Base-by-base conservation (phyloP, 805 yeast species). In the Wickerhamiella musiphila region DNA sequence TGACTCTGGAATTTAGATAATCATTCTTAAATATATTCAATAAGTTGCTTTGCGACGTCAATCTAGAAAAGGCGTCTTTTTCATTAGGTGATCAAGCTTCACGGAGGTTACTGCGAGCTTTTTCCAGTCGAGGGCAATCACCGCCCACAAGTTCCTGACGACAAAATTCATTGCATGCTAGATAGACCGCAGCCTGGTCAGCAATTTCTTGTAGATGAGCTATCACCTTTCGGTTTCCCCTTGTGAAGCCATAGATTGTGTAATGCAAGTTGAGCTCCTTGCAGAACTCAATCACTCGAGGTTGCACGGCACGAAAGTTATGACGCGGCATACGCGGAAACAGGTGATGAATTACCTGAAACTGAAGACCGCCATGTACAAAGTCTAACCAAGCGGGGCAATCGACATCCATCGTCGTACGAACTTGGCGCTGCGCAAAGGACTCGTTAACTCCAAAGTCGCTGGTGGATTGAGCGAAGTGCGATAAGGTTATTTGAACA, bases 331-430 rank as follows among this genome's bases (percentile, higher is more conserved):
- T 52, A 36, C 94, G 61, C 18, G 94, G 94, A 52, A 82, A 82
- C 44, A 83, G 60, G 50, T 82, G 94, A 51, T 82, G 94, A 32
- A 82, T 70, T 0, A 84, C 90, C 51, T 82, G 94, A 58, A 79
- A 82, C 53, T 82, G 94, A 34, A 82, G 63, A 0, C 94, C 94
- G 6, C 94, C 94, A 48, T 82, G 94, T 47, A 82, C 62, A 45
- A 70, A 83, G 51, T 82, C 94, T 30, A 82, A 62, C 94, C 94
- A 82, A 39, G 68, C 74, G 2, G 94, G 94, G 57, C 94, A 82
- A 45, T 77, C 86, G 21, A 82, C 93, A 50, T 82, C 94, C 94
- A 82, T 83, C 3, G 94, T 82, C 2, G 94, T 83, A 44, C 94
- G 64, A 3, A 82, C 49, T 54, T 82, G 94, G 41, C 90, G 65